These are phyloP conservation scores for Xylaria intraflava DNA, from an alignment of 495 filamentous ascomycete species.

Conservation along the genomic window DNA sequence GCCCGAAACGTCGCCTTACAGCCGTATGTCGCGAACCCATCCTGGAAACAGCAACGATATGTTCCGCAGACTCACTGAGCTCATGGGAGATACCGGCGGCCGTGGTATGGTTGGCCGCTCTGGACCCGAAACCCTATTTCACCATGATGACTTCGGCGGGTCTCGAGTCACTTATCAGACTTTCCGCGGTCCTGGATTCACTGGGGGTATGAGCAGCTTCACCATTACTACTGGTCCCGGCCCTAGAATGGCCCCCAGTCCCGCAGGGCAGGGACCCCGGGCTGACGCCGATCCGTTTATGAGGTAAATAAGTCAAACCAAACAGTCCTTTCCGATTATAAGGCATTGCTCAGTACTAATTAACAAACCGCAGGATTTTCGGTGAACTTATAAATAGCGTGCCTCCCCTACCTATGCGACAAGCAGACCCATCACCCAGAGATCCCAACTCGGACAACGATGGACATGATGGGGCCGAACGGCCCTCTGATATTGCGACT, in stretches of 20 bases:
- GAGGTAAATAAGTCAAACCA: slow-evolving; percentile 15
- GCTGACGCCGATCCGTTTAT: slow-evolving; percentile 18
- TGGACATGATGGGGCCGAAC: slow-evolving; percentile 12
- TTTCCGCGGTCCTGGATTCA: slow-evolving; percentile 20
- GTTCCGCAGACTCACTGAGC: slow-evolving; percentile 36
- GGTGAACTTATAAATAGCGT: slow-evolving; percentile 13
- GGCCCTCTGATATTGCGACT: slow-evolving; percentile 18
- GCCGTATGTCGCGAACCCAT: slow-evolving; percentile 12
- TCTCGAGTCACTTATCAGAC: slow-evolving; percentile 20
- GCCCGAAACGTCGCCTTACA: slow-evolving; percentile 17
- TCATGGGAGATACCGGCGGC: slow-evolving; percentile 25
- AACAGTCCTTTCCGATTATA: neutral
- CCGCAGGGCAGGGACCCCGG: neutral
- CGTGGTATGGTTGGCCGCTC: slow-evolving; percentile 17
- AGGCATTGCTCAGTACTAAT: neutral
- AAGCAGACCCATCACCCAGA: neutral
- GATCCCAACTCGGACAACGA: slow-evolving; percentile 12
- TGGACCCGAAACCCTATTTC: slow-evolving; percentile 22
- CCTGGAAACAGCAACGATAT: slow-evolving; percentile 30
- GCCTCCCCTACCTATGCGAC: slow-evolving; percentile 11
- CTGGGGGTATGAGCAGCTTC: slow-evolving; percentile 25
- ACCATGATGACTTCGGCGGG: slow-evolving; percentile 8
- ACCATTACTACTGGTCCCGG: slow-evolving; percentile 25
- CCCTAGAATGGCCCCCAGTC: slow-evolving; percentile 3
- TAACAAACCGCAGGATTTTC: slow-evolving; percentile 10